Conservation (phyloP, 1,284 basidiomycete genomes). For the Bondarzewia mesenterica region DNA sequence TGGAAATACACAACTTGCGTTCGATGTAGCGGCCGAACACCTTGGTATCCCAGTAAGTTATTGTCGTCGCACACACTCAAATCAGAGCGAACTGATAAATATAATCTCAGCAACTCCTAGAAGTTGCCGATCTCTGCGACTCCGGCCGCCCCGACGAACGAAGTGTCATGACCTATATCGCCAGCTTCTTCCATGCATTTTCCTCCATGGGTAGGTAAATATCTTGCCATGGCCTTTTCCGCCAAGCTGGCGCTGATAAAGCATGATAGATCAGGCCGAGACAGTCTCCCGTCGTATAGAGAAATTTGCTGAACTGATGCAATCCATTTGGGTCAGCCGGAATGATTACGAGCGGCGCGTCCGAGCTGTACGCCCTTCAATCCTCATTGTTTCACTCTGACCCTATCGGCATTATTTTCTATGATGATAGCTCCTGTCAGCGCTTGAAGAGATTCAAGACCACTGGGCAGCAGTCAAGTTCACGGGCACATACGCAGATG, state of each 20-base stretch:
- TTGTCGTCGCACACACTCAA: too few species aligned
- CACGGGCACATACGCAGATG: slow-evolving; percentile 73
- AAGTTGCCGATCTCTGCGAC: slow-evolving; percentile 96
- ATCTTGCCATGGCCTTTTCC: not conserved
- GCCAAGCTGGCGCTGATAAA: not conserved
- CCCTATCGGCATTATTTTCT: slow-evolving; percentile 10
- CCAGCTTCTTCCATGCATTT: slow-evolving; percentile 97
- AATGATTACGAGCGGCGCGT: slow-evolving; percentile 95
- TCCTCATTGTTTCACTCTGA: not conserved
- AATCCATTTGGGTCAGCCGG: slow-evolving; percentile 75
- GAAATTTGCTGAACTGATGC: slow-evolving; percentile 95
- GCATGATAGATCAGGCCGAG: slow-evolving; percentile 77
- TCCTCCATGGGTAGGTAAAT: slow-evolving; percentile 78
- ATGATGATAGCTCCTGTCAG: slow-evolving; percentile 49
- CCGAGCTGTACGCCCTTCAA: slow-evolving; percentile 49
- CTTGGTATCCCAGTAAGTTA: slow-evolving; percentile 79
- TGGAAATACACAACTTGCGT: slow-evolving; percentile 80
- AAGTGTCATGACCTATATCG: slow-evolving; percentile 93
- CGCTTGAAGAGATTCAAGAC: slow-evolving; percentile 54
- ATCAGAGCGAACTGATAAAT: too few species aligned
- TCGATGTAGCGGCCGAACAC: slow-evolving; percentile 79
- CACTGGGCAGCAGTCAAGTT: slow-evolving; percentile 60
- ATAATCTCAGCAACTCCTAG: slow-evolving; percentile 72
- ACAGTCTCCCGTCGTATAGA: slow-evolving; percentile 90
- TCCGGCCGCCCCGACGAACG: slow-evolving; percentile 85